Percentiles rank a stretch among this genome's conserved stretches.
phyloP scores from a whole-genome alignment of 2,329 filamentous ascomycete genomes.

The Blastomyces parvus region DNA sequence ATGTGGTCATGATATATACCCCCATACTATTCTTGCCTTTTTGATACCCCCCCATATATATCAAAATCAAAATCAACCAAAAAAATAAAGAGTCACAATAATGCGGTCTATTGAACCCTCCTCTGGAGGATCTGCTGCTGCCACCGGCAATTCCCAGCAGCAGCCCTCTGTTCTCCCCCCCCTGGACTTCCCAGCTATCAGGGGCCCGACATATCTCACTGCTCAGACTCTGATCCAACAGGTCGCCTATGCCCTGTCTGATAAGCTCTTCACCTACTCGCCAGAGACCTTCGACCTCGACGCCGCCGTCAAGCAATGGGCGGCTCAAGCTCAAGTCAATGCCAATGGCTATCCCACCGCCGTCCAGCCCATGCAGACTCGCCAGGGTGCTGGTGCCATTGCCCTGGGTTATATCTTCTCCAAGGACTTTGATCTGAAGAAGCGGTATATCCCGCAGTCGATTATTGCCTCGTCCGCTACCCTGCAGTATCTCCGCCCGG shows the following conservation, averaged over 20 bases:
- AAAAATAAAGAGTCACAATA: neutral
- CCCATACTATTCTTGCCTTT: neutral
- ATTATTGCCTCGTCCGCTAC: constrained; percentile 79
- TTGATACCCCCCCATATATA: neutral
- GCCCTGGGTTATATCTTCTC: constrained; percentile 97
- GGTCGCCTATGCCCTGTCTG: constrained; percentile 85
- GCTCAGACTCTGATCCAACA: constrained; percentile 92
- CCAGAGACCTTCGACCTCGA: constrained; percentile 90
- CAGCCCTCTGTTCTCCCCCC: constrained; percentile 15
- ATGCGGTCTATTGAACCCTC: constrained; percentile 15
- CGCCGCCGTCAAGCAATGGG: constrained; percentile 70
- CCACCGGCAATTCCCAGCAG: constrained; percentile 1
- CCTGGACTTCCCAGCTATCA: constrained; percentile 37
- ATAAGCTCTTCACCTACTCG: constrained; percentile 96
- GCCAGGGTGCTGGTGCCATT: constrained; percentile 79
- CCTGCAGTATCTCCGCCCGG: constrained; percentile 67
- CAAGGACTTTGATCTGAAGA: constrained; percentile 85
- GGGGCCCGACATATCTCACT: constrained; percentile 83
- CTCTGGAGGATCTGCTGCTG: constrained; percentile 5
- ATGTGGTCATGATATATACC: neutral
- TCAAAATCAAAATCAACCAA: neutral
- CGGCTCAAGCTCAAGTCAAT: constrained; percentile 60
- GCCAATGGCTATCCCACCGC: constrained; percentile 69
- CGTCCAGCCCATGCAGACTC: constrained; percentile 73
- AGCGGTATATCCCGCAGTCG: constrained; percentile 83